Conservation (phyloP, 495 filamentous ascomycete species). For the Hypomontagnella monticulosa region DNA sequence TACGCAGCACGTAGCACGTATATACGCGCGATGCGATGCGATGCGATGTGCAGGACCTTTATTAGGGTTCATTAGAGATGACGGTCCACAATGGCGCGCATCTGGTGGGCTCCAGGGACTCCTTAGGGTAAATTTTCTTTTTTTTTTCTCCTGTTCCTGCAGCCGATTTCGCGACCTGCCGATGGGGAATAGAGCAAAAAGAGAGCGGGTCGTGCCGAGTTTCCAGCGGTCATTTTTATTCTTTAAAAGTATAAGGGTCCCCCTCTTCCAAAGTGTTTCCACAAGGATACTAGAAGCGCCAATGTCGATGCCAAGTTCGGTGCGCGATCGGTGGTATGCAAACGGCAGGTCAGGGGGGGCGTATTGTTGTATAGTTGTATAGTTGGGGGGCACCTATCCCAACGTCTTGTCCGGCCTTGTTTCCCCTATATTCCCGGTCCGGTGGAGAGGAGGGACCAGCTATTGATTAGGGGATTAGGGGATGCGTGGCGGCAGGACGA, state of each 20-base stretch:
- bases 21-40: too few species aligned
- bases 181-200: slow-evolving; percentile 17
- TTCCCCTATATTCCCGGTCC: background rate
- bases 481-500: slow-evolving; percentile 9
- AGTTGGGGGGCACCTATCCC: slow-evolving; percentile 3
- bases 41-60: too few species aligned
- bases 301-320: slow-evolving; percentile 19
- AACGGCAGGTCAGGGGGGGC: slow-evolving; percentile 18
- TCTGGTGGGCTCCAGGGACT: slow-evolving; percentile 10
- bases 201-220: slow-evolving; percentile 28
- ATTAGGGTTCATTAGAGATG: slow-evolving; percentile 8
- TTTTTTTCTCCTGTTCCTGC: slow-evolving; percentile 36
- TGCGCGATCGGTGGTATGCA: slow-evolving; percentile 23
- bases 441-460: background rate
- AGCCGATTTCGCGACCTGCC: slow-evolving; percentile 40
- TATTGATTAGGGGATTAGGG: background rate
- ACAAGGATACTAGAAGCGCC: slow-evolving; percentile 8
- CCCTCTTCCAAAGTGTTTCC: slow-evolving; percentile 4
- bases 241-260: slow-evolving; percentile 14
- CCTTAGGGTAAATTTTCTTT: slow-evolving; percentile 8
- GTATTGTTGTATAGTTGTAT: too few species aligned
- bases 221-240: slow-evolving; percentile 11
- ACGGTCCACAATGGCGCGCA: slow-evolving; percentile 22
- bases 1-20: too few species aligned
- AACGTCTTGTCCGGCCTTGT: background rate